These are phyloP conservation scores for Yarrowia keelungensis DNA, from an alignment of 805 yeast species.

Conservation along the genomic window DNA sequence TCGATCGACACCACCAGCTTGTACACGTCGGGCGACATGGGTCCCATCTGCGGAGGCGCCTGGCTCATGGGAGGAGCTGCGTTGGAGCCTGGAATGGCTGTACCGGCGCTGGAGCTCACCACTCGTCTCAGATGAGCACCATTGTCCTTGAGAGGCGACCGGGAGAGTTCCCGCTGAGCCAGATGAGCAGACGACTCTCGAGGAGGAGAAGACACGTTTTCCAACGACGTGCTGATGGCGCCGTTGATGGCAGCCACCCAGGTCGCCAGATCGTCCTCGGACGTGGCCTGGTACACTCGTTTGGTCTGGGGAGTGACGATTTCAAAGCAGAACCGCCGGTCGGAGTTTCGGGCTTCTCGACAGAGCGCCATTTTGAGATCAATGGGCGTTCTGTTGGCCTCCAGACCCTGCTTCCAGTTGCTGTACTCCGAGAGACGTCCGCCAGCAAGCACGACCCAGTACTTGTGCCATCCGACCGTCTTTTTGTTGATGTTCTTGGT, in stretches of 20 bases:
- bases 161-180: conserved; percentile 22
- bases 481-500: conserved; percentile 51
- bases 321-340: conserved; percentile 69
- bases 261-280: conserved; percentile 66
- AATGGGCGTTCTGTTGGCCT: conserved; percentile 68
- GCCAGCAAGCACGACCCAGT: conserved; percentile 78
- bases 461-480: conserved; percentile 75
- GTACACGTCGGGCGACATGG: conserved; percentile 38
- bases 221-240: conserved; percentile 58
- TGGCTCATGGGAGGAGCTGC: conserved; percentile 6
- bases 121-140: conserved; percentile 13
- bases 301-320: conserved; percentile 74
- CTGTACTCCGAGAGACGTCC: conserved; percentile 73
- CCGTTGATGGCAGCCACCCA: conserved; percentile 73
- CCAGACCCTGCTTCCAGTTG: conserved; percentile 78
- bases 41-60: conserved; percentile 4
- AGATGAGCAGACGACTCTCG: conserved; percentile 21
- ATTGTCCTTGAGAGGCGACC: conserved; percentile 21
- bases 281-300: conserved; percentile 76
- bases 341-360: conserved; percentile 55
- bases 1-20: conserved; percentile 45
- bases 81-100: background rate
- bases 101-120: conserved; percentile 13
- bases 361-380: conserved; percentile 72
- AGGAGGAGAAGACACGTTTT: conserved; percentile 42